Evolutionary conservation across 2,329 filamentous ascomycete species (phyloP).

Genomic region (Arthrobotrys pseudoclavata): DNA sequence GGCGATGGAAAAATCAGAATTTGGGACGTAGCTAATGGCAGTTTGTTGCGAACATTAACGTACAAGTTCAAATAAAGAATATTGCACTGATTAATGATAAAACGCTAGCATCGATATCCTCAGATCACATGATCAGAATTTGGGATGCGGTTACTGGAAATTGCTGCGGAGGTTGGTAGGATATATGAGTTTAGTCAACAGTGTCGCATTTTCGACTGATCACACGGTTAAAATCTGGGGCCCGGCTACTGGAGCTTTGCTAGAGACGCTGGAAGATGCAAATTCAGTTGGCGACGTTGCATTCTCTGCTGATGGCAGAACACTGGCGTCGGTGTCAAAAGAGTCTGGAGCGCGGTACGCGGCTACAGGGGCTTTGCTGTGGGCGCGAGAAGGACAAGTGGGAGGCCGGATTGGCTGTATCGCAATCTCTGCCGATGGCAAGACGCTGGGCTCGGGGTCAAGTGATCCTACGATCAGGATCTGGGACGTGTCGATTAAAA

Average conservation of each 20-base stretch:
- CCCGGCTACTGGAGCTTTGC: background rate
- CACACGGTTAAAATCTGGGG: conserved; percentile 4
- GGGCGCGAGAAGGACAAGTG: background rate
- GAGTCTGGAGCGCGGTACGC: no score
- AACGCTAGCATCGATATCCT: no score
- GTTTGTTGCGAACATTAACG: no score
- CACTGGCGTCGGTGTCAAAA: background rate
- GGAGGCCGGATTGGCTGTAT: background rate
- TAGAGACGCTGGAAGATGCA: background rate
- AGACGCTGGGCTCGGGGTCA: background rate
- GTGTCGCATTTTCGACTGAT: no score
- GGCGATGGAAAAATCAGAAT: background rate
- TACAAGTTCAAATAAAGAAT: no score
- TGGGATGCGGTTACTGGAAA: no score
- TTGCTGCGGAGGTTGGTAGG: background rate
- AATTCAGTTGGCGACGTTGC: background rate
- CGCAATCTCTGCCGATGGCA: background rate
- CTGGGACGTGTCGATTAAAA: no score
- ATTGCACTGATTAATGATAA: no score
- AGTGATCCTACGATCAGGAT: background rate
- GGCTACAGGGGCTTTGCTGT: background rate
- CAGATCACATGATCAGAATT: no score
- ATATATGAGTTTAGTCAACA: no score
- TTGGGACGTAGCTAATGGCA: no score
- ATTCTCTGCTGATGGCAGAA: background rate